Evolutionary conservation across 2,329 filamentous ascomycete species (phyloP).

Genomic region (Beauveria varroae): DNA sequence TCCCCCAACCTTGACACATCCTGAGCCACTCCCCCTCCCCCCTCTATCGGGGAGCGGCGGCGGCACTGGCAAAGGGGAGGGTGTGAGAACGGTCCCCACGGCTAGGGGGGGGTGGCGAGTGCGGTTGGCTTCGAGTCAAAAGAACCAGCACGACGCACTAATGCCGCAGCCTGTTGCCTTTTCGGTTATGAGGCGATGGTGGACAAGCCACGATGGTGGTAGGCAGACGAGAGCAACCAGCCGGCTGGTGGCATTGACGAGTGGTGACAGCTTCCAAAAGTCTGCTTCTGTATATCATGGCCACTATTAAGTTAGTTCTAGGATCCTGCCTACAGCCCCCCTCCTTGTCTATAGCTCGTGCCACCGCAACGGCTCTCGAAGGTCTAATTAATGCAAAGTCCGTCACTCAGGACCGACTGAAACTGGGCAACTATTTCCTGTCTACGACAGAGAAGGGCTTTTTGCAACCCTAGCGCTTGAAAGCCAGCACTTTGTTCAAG

Average conservation of each 20-base stretch:
- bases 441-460: background rate
- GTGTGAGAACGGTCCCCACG: background rate
- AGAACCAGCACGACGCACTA: background rate
- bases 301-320: background rate
- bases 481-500: background rate
- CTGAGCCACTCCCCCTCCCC: background rate
- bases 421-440: background rate
- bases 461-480: background rate
- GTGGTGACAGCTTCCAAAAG: no score
- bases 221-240: conserved; percentile 1
- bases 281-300: background rate
- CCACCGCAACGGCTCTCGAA: no score
- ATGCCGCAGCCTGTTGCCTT: background rate
- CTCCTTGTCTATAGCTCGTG: no score
- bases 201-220: conserved; percentile 9
- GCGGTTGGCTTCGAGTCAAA: conserved; percentile 7
- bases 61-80: background rate
- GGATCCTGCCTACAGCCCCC: no score
- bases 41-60: background rate
- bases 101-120: background rate
- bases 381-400: no score
- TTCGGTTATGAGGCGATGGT: conserved; percentile 9
- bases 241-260: background rate
- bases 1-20: background rate
- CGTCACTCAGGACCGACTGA: no score